A percentile compares a stretch with the other conserved stretches of the same genome.
Conservation (phyloP, 441 rosid genomes). For the Populus tomentosa region DNA sequence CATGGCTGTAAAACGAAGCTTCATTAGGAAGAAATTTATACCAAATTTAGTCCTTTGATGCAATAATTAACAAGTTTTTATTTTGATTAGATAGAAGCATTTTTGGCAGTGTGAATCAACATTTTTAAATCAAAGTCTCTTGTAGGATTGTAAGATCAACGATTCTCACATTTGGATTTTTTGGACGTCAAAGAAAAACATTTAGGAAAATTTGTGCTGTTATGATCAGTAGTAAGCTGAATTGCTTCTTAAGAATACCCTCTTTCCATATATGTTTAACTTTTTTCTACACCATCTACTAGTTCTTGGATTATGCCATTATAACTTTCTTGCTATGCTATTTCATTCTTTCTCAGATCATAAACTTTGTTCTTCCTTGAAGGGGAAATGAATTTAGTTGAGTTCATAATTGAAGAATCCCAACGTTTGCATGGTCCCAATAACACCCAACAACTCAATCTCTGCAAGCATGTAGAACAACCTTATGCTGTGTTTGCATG, state of each 20-base stretch:
- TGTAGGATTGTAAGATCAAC: background rate
- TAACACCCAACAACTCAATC: background rate
- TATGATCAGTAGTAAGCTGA: background rate
- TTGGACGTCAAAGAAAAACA: background rate
- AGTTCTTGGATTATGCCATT: background rate
- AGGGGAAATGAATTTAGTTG: background rate
- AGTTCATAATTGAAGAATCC: background rate
- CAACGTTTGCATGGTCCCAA: background rate
- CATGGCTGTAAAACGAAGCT: background rate
- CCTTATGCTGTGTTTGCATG: background rate
- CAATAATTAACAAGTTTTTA: background rate
- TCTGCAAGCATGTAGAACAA: background rate
- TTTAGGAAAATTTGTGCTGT: background rate
- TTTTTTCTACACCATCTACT: background rate
- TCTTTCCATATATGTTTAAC: background rate
- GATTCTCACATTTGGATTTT: background rate
- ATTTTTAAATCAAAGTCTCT: background rate
- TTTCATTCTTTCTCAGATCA: background rate
- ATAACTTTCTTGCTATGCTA: background rate
- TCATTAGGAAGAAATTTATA: background rate
- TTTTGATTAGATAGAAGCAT: background rate
- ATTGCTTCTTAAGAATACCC: background rate
- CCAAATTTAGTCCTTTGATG: background rate
- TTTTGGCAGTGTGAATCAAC: background rate
- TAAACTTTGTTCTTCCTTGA: background rate